Evolutionary conservation across 2,329 filamentous ascomycete species (phyloP), one percentile per base, ranked within the genome.

Genomic region (Didymosphaeria variabile): DNA sequence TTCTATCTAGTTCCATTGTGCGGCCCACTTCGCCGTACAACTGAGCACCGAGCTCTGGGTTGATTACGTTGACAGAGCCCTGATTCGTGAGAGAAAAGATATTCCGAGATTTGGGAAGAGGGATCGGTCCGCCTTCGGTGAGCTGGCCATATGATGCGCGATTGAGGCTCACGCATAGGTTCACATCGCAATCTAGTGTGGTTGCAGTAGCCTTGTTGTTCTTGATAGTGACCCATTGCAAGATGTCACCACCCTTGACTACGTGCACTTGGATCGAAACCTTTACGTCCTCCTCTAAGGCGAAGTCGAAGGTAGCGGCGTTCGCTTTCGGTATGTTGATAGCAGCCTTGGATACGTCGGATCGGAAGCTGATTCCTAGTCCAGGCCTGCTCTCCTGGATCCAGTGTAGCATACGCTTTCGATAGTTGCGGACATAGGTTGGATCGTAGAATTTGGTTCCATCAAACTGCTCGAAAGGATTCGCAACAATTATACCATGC

Each of bases 81-180:
- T 26, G 10, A 7, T 26, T 42, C 13, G 21, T 44, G 7, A 17
- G 44, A 2, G 19, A 38, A 3, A 64, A 52, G n/a, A 55, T 21
- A 31, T 64, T 64, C 5, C 46, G 53, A 26, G 55, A 55, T n/a
- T 26, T 23, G 21, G 59, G 62, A 12, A 65, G 38, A 31, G 62
- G 34, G 23, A 65, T 29, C 15, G 62, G 62, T 10, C 59, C 62
- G 17, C 59, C 59, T 50, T 65, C 62, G 3, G 58, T 64, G 23
- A 64, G 42, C 32, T 64, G 62, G 1, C 62, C 62, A 38, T 62
- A 65, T 5, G 57, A 60, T n/a, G 62, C 62, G 38, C 62, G 54
- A 29, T 62, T 65, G 36, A 62, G 31, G 31, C 62, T 62, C 9
- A 56, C 47, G 32, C 49, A 21, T 8, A 60, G 23, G 21, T 51